These are phyloP conservation scores for Termitomyces sp. DNA, from an alignment of 768 basidiomycete species.

Conservation along the genomic window DNA sequence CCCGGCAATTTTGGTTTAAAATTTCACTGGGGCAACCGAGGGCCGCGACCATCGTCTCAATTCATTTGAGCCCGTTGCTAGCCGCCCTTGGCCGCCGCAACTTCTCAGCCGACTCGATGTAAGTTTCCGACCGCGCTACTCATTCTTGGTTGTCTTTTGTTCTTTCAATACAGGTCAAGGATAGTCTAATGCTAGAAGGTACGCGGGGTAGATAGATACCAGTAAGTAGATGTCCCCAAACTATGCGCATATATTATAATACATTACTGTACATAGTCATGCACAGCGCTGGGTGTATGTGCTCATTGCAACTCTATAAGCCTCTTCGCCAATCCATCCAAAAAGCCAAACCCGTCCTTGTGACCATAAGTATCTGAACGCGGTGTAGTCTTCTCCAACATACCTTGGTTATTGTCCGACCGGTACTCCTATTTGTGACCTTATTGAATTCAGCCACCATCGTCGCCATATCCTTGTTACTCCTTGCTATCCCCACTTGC, in stretches of 20 bases:
- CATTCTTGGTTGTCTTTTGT: too few relatives aligned
- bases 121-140: too few relatives aligned
- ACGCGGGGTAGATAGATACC: conserved; percentile 9
- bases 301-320: conserved; percentile 38
- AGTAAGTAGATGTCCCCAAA: conserved; percentile 2
- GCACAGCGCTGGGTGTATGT: background rate
- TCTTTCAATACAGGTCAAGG: background rate
- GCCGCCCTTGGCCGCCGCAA: too few relatives aligned
- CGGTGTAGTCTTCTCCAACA: background rate
- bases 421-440: conserved; percentile 64
- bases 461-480: conserved; percentile 54
- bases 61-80: too few relatives aligned
- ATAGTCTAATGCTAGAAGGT: background rate
- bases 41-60: background rate
- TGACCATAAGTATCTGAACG: background rate
- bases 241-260: background rate
- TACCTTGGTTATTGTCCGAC: conserved; percentile 72
- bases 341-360: conserved; percentile 65
- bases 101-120: too few relatives aligned
- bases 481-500: conserved; percentile 48
- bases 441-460: conserved; percentile 71
- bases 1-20: conserved; percentile 8
- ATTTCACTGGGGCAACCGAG: conserved; percentile 9
- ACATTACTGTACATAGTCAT: background rate
- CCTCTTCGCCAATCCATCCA: conserved; percentile 56